Conservation (phyloP, 768 basidiomycete species). For the Postia placenta region DNA sequence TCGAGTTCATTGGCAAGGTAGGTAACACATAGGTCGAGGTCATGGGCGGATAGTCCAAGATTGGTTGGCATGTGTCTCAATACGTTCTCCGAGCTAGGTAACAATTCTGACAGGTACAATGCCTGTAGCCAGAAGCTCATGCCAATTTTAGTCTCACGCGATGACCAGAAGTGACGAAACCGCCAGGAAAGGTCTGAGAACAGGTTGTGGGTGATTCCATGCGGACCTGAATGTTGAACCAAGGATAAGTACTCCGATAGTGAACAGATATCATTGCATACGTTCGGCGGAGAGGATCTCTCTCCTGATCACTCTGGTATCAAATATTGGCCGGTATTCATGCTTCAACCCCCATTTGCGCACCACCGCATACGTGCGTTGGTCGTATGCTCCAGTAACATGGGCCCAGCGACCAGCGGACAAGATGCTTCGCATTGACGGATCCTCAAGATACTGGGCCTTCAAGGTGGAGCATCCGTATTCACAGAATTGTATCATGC, state of each 20-base stretch:
- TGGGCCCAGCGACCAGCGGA: too few relatives aligned
- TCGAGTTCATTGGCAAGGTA: background rate
- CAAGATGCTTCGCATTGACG: too few relatives aligned
- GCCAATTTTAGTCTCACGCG: background rate
- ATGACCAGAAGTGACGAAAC: background rate
- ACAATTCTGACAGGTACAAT: background rate
- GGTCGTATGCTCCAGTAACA: too few relatives aligned
- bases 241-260: background rate
- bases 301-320: too few relatives aligned
- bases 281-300: too few relatives aligned
- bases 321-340: too few relatives aligned
- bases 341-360: too few relatives aligned
- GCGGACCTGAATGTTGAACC: background rate
- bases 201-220: background rate
- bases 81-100: too few relatives aligned
- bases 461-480: too few relatives aligned
- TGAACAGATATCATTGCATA: too few relatives aligned
- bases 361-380: too few relatives aligned
- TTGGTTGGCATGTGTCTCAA: background rate
- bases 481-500: background rate
- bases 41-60: background rate
- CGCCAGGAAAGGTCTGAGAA: background rate
- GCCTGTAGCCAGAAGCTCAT: background rate
- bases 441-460: too few relatives aligned
- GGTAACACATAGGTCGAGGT: background rate